Base-by-base conservation (phyloP, 768 basidiomycete genomes). In the Phaeolepiota aurea region DNA sequence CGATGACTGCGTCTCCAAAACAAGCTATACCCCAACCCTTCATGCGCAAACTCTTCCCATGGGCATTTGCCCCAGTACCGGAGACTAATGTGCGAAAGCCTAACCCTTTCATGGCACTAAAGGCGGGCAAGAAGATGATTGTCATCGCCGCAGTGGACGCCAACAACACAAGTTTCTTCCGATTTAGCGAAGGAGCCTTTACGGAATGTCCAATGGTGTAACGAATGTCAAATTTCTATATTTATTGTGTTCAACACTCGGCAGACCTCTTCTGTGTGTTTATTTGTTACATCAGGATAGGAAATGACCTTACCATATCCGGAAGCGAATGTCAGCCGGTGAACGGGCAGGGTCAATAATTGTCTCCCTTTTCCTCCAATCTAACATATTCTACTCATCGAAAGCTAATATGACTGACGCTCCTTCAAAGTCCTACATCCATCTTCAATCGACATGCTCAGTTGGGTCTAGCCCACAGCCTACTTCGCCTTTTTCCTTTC, bases 131-230 rank as follows among this genome's bases (percentile, higher is more conserved):
- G 55, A 87, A 88, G 54, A 81, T 70, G 5, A 66, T 93, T 39
- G 69, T 97, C 22, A 74, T 98, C 36, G 93, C 92, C 1, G 88
- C 76, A 2, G 91, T 93, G 3, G 92, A 96, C 59, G 73, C 78
- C 2, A 90, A 93, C 5, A 89, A 74, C 47, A 82, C 82, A 32
- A 85, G 86, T 48, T 93, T 96, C 68, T 87, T 90, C 62, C 68
- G 86, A 40, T 91, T 97, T 48, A 81, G 84, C 4, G 73, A 91
- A 53, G 87, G 89, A 0, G 78, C 70, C 5, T 97, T 98, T 56
- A 79, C 76, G 40, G 87, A 90, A 50, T 82, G 84, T 76, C 81
- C 87, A 0, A 86, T 91, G 80, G 48, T 49, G 33, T 69, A 47
- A 52, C 25, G 25, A 7, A 7, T n/a, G n/a, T n/a, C n/a, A n/a